Base-by-base conservation (phyloP, 345 rosid genomes). In the Durio zibethinus region DNA sequence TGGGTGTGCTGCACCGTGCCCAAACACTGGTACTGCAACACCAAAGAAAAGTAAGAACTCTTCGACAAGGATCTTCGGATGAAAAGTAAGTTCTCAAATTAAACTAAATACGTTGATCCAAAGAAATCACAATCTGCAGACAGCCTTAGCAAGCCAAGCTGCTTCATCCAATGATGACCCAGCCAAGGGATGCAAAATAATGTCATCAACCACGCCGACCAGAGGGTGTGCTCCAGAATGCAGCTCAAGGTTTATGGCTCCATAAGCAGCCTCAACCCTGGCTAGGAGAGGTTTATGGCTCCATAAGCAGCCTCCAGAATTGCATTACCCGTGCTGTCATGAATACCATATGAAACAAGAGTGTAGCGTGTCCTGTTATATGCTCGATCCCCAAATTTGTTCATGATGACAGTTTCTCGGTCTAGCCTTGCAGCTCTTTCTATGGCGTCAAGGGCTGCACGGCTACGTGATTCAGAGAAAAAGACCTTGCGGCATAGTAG, bases 131-230 rank as follows among this genome's bases (percentile, higher is more conserved):
- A 40, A 40, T 40, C 1, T 7, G 10, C 10, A 40, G 10, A 40
- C 43, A 2, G 90, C 82, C 81, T 85, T 88, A 43, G 91, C 89
- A 64, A 88, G 87, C 88, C 90, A 87, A 78, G 91, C 86, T 1
- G 92, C 91, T 76, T 90, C 90, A 53, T 89, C 91, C 11, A 90
- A 10, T 6, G 92, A 82, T 2, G 91, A 88, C 23, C 68, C 73
- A 72, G 87, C 90, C 57, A 90, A 73, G 0, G 94, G 94, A 81
- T 89, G 94, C 78, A 87, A 80, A 27, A 83, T 47, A 50, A 90
- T 84, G 71, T 87, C 92, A 15, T 90, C 94, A 3, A 90, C 88
- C 35, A 85, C 92, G 29, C 94, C 90, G 11, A 90, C 87, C 61
- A 91, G 85, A 29, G 92, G 92, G 73, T 90, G 86, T 0, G 89